These are phyloP conservation scores for Thielaviopsis punctulata DNA, from an alignment of 2,329 filamentous ascomycete species.

Conservation along the genomic window DNA sequence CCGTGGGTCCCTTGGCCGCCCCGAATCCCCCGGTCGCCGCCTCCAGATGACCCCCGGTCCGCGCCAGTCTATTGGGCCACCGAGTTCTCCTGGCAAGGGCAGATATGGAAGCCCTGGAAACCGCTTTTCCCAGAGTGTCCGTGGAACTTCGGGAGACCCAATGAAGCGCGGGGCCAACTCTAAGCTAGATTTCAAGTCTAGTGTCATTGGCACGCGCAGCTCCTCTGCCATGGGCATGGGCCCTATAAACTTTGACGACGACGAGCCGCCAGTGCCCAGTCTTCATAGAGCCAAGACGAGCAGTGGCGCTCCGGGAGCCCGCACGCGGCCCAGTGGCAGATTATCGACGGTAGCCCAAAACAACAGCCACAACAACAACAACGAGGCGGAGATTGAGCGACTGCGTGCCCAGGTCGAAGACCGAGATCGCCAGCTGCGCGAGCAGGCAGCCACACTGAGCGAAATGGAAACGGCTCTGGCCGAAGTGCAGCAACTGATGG, in stretches of 20 bases:
- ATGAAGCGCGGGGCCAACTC: constrained; percentile 35
- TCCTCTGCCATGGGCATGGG: constrained; percentile 38
- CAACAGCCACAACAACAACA: constrained; percentile 40
- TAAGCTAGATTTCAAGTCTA: constrained; percentile 26
- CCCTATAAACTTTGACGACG: constrained; percentile 33
- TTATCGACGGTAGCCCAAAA: constrained; percentile 32
- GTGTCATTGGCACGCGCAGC: constrained; percentile 38
- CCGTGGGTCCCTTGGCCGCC: constrained; percentile 65
- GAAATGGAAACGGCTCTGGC: constrained; percentile 82
- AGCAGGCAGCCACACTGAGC: constrained; percentile 62
- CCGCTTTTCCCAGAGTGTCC: constrained; percentile 43
- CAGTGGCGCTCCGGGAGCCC: constrained; percentile 37
- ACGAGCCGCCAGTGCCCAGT: constrained; percentile 24
- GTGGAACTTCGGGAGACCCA: constrained; percentile 43
- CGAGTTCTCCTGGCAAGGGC: constrained; percentile 26
- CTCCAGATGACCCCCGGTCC: constrained; percentile 44
- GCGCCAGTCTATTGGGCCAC: constrained; percentile 37
- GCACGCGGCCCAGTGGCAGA: constrained; percentile 29
- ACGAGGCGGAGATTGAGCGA: constrained; percentile 57
- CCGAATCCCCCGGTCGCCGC: constrained; percentile 69
- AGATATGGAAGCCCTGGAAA: constrained; percentile 40
- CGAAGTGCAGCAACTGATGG: constrained; percentile 59
- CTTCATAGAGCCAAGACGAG: constrained; percentile 19
- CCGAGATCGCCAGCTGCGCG: constrained; percentile 71
- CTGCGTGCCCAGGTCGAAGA: constrained; percentile 63